Percentiles rank a stretch among this genome's conserved stretches.
These are phyloP conservation scores for Microbotryomycetes sp. DNA, from an alignment of 1,284 basidiomycete genomes.

Conservation along the genomic window DNA sequence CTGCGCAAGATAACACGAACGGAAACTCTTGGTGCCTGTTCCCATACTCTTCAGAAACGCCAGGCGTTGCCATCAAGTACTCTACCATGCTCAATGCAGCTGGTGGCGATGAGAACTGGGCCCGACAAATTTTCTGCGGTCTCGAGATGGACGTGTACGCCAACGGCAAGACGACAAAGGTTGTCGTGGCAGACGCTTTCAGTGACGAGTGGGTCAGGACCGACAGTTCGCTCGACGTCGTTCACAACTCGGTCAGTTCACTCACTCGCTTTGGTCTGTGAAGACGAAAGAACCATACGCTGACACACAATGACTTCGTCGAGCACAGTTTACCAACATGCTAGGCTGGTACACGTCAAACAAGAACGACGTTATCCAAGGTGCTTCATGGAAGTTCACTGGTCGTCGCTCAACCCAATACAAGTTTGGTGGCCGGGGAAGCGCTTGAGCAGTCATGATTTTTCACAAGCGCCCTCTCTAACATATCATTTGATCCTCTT, in stretches of 20 bases:
- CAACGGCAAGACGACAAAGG: neutral
- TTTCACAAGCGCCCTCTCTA: too few species aligned
- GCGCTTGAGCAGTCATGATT: too few species aligned
- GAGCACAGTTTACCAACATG: neutral
- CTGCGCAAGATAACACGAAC: neutral
- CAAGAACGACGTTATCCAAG: slow-evolving; percentile 24
- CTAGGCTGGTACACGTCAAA: neutral
- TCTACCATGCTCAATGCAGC: neutral
- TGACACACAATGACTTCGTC: too few species aligned
- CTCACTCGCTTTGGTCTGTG: too few species aligned
- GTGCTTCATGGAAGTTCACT: slow-evolving; percentile 20
- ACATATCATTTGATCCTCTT: too few species aligned
- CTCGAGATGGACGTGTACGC: neutral
- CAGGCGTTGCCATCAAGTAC: neutral
- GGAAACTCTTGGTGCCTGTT: neutral
- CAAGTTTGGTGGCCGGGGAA: neutral
- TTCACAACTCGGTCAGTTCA: neutral
- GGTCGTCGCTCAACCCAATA: slow-evolving; percentile 7
- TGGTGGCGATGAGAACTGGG: neutral
- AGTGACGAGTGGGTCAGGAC: neutral
- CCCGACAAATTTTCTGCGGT: neutral
- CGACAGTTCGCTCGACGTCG: neutral
- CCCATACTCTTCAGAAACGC: neutral
- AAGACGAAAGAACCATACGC: too few species aligned
- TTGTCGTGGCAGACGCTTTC: neutral